Evolutionary conservation across 1,284 basidiomycete genomes (phyloP), one percentile per base, ranked within the genome.

Genomic region (Puccinia horiana): DNA sequence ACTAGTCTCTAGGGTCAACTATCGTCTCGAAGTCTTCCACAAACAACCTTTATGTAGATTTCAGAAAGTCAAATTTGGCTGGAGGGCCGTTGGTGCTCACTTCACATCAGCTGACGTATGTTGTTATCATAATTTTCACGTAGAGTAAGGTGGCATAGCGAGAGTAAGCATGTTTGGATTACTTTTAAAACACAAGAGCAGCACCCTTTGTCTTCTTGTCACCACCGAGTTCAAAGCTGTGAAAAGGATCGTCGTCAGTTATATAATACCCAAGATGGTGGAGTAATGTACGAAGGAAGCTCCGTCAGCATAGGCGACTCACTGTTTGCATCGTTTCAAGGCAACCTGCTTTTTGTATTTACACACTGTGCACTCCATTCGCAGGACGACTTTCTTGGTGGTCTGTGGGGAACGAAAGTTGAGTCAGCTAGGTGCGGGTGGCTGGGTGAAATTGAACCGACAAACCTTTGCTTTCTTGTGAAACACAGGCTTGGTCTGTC

Each of bases 401-500:
- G 94, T 95, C 91, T 95, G 94, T 75, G 20, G 49, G 29, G 56
- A 44, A 47, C 23, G 20, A 70, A 42, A 35, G 37, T 47, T 47
- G 3, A 2, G 29, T 72, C 47, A 72, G 69, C 26, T 20, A 44
- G 11, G 42, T 26, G 69, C 9, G 26, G 26, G 12, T 26, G 35
- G 11, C 29, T 72, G 6, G 23, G 47, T 1, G 2, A 9, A 56
- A 20, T 56, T n/a, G 35, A 47, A 16, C 12, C 2, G n/a, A n/a
- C 69, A n/a, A 42, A 81, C 85, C 86, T 87, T 87, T 78, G 86
- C 93, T 92, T 95, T 96, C 91, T 96, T 98, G 93, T 98, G 96
- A 93, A 98, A 98, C 89, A 98, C 96, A 85, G 97, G 96, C 91
- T 99, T 99, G 85, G 96, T 99, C 91, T 98, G 96, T 91, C 96